Percentiles rank a stretch among this genome's conserved stretches.
Conservation (phyloP, 2,329 filamentous ascomycete genomes). For the Pyricularia grisea region DNA sequence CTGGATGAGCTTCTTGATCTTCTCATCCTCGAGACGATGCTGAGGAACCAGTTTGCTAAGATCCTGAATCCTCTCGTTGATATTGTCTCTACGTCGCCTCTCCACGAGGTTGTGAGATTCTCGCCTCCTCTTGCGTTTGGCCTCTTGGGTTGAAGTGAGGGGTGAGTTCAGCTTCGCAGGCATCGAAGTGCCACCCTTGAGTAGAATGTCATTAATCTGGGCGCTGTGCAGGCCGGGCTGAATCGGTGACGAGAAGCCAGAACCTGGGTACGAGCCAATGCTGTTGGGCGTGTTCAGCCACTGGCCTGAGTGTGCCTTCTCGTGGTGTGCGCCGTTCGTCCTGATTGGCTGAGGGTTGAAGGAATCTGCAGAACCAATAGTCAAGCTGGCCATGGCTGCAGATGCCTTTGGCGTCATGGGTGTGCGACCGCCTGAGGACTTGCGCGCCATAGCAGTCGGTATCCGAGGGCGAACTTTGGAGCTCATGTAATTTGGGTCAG, state of each 20-base stretch:
- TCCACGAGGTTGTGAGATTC: constrained; percentile 97
- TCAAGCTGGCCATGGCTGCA: constrained; percentile 62
- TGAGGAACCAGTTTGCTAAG: constrained; percentile 85
- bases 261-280: constrained; percentile 77
- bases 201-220: constrained; percentile 82
- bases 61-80: constrained; percentile 97
- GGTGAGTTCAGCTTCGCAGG: constrained; percentile 67
- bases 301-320: constrained; percentile 78
- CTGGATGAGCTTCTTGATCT: constrained; percentile 87
- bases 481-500: constrained; percentile 46
- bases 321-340: constrained; percentile 55
- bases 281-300: constrained; percentile 85
- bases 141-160: constrained; percentile 67
- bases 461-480: constrained; percentile 48
- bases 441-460: constrained; percentile 57
- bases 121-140: constrained; percentile 80
- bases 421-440: constrained; percentile 64
- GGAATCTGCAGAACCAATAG: constrained; percentile 58
- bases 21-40: constrained; percentile 92
- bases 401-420: constrained; percentile 76
- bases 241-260: constrained; percentile 78
- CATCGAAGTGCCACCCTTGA: constrained; percentile 80
- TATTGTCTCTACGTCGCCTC: constrained; percentile 89
- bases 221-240: constrained; percentile 57
- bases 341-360: constrained; percentile 74